Conservation (phyloP, 495 filamentous ascomycete species). For the Aspergillus wentii region DNA sequence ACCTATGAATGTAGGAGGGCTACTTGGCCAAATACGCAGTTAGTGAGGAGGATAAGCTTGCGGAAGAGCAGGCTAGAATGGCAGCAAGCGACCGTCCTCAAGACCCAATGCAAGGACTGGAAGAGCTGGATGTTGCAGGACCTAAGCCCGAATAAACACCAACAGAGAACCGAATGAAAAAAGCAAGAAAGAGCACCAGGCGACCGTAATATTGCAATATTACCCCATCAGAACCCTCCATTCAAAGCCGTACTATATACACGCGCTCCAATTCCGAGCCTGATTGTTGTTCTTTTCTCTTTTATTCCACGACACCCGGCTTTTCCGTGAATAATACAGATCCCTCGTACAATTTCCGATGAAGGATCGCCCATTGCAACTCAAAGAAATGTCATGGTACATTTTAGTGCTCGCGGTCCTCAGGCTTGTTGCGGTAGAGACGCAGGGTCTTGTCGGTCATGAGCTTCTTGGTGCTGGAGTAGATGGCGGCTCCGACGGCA, state of each 20-base stretch:
- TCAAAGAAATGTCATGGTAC: conserved; percentile 28
- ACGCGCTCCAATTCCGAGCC: conserved; percentile 26
- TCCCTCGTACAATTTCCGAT: conserved; percentile 21
- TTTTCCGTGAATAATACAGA: conserved; percentile 34
- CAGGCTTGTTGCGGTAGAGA: conserved; percentile 51
- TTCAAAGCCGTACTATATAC: conserved; percentile 39
- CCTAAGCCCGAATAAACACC: conserved; percentile 64
- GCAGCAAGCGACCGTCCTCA: conserved; percentile 49
- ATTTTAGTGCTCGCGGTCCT: conserved; percentile 42
- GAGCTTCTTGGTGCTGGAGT: conserved; percentile 78
- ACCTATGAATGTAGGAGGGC: conserved; percentile 60
- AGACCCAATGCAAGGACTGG: conserved; percentile 94
- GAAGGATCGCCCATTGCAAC: conserved; percentile 27
- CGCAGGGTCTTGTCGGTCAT: conserved; percentile 87
- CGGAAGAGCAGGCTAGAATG: conserved; percentile 52
- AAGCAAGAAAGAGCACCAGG: conserved; percentile 21
- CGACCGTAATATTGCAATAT: conserved; percentile 28
- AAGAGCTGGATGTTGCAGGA: conserved; percentile 89
- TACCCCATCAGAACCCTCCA: conserved; percentile 24
- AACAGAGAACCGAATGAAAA: neutral
- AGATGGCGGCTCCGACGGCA: conserved; percentile 67
- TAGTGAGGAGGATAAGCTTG: conserved; percentile 75
- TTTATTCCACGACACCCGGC: conserved; percentile 17
- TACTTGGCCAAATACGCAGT: conserved; percentile 90
- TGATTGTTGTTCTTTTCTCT: conserved; percentile 19